phyloP scores from a whole-genome alignment of 495 filamentous ascomycete genomes.

The Patellaria atrata region DNA sequence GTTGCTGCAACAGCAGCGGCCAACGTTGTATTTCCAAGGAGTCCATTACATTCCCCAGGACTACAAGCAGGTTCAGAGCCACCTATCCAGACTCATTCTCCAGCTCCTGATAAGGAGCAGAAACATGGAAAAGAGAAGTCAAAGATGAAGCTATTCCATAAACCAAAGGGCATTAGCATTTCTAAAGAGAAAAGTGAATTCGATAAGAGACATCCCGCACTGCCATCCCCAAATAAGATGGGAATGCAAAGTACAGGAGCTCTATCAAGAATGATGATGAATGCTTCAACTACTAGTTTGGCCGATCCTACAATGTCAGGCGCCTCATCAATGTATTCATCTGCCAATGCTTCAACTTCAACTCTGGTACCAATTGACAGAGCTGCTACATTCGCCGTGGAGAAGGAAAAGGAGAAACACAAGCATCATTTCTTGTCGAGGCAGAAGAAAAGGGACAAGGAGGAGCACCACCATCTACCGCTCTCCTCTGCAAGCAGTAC shows the following conservation, averaged over 20 bases:
- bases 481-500: conserved; percentile 86
- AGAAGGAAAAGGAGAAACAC: conserved; percentile 56
- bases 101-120: conserved; percentile 41
- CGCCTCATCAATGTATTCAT: conserved; percentile 61
- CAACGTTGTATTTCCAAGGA: conserved; percentile 70
- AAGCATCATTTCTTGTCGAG: conserved; percentile 77
- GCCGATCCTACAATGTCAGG: conserved; percentile 44
- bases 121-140: conserved; percentile 63
- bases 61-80: conserved; percentile 4
- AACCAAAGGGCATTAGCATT: conserved; percentile 69
- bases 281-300: conserved; percentile 64
- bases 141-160: conserved; percentile 84
- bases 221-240: conserved; percentile 75
- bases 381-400: conserved; percentile 29
- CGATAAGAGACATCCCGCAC: conserved; percentile 45
- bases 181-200: conserved; percentile 53
- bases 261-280: conserved; percentile 44
- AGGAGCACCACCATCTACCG: conserved; percentile 62
- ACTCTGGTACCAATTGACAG: conserved; percentile 45
- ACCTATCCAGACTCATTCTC: conserved; percentile 6
- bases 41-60: conserved; percentile 28
- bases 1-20: conserved; percentile 69
- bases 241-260: conserved; percentile 41
- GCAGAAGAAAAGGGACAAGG: conserved; percentile 81
- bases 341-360: conserved; percentile 70